phyloP scores from a whole-genome alignment of 768 basidiomycete genomes.

The Amanita pallidorosea region DNA sequence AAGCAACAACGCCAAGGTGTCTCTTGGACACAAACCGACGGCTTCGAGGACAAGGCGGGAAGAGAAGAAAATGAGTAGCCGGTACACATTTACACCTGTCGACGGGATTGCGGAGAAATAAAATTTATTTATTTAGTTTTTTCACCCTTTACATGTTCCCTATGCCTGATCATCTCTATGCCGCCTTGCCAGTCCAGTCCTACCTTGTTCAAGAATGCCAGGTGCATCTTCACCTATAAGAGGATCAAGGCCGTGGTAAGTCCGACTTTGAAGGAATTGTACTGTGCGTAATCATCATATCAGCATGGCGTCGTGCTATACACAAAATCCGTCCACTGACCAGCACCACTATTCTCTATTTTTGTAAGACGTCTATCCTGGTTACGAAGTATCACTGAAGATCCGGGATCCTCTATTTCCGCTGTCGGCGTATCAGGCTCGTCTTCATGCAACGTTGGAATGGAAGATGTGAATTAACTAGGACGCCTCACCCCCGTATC shows the following conservation, averaged over 20 bases:
- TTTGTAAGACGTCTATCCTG: slow-evolving; percentile 48
- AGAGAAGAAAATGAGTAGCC: no score
- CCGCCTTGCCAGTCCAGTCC: slow-evolving; percentile 81
- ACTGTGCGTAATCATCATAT: slow-evolving; percentile 24
- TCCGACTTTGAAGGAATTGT: slow-evolving; percentile 61
- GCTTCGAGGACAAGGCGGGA: no score
- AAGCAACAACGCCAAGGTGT: no score
- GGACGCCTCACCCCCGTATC: slow-evolving; percentile 33
- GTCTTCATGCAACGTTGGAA: neutral
- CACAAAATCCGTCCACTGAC: slow-evolving; percentile 22
- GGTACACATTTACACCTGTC: no score
- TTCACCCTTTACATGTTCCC: neutral
- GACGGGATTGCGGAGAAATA: no score
- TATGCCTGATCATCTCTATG: slow-evolving; percentile 49
- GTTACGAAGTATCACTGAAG: slow-evolving; percentile 44
- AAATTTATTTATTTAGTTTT: no score
- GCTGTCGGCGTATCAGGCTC: neutral
- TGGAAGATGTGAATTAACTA: neutral
- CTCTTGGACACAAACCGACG: no score
- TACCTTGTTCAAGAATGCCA: slow-evolving; percentile 75
- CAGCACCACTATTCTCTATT: slow-evolving; percentile 62
- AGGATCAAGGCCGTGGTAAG: slow-evolving; percentile 74
- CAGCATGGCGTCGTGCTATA: neutral
- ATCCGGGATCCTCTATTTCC: slow-evolving; percentile 9
- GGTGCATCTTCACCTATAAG: slow-evolving; percentile 72